Percentiles rank a stretch among this genome's conserved stretches.
Evolutionary conservation across 768 basidiomycete species (phyloP).

Genomic region (Lepiota subincarnata): DNA sequence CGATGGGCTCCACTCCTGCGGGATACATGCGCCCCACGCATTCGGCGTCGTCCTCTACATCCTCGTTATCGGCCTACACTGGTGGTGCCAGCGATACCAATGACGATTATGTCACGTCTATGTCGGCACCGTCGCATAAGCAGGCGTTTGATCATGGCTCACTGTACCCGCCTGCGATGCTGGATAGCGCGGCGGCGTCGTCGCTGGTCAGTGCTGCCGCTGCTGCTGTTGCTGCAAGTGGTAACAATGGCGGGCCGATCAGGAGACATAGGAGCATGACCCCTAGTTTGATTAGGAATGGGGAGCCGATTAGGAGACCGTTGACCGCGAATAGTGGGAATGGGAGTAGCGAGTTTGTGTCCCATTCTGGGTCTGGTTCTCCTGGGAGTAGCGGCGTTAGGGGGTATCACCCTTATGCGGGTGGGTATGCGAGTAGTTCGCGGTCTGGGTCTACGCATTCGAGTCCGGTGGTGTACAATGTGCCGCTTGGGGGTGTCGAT

Average conservation of each 20-base stretch:
- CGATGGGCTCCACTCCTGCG: conserved; percentile 22
- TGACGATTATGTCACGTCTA: conserved; percentile 42
- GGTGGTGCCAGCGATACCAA: not conserved
- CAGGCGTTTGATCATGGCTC: conserved; percentile 56
- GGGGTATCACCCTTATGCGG: conserved; percentile 57
- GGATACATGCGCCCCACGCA: conserved; percentile 22
- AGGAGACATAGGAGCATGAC: conserved; percentile 76
- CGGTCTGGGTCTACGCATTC: conserved; percentile 39
- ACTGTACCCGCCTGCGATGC: conserved; percentile 44
- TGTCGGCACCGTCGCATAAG: conserved; percentile 70
- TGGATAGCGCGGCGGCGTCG: conserved; percentile 19
- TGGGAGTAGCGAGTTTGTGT: conserved; percentile 29
- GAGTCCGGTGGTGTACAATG: conserved; percentile 39
- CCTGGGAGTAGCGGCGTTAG: conserved; percentile 31
- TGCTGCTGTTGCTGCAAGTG: conserved; percentile 22
- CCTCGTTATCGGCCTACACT: conserved; percentile 20
- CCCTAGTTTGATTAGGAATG: conserved; percentile 54
- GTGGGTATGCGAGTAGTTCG: conserved; percentile 31
- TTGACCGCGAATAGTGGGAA: conserved; percentile 39
- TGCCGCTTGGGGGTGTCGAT: conserved; percentile 30
- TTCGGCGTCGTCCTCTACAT: conserved; percentile 26
- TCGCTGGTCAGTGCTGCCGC: too few relatives aligned
- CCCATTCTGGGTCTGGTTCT: conserved; percentile 26
- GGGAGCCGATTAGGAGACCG: conserved; percentile 47
- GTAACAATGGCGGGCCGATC: conserved; percentile 52